Base-by-base conservation (phyloP, 1,284 basidiomycete species). In the Moesziomyces parantarcticus region DNA sequence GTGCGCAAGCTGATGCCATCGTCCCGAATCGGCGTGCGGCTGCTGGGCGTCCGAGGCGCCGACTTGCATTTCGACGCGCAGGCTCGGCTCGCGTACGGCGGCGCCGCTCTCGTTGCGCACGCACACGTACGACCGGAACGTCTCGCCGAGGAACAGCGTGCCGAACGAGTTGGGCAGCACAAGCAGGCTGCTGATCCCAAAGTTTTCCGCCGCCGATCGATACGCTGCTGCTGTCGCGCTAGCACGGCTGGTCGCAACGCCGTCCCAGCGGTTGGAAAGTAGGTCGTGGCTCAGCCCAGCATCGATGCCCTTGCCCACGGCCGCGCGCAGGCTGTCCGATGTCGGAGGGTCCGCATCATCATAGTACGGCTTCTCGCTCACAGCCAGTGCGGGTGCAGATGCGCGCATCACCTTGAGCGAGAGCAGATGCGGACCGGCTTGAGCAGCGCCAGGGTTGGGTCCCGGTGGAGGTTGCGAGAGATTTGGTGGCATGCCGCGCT, bases 31-130 rank as follows among this genome's bases (percentile, higher is more conserved):
- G 5, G 34, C 18, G 13, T 42, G 14, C 0, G 22, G 18, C 22
- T 39, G 21, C 6, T 53, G 26, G 3, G 54, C 18, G n/a, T 66
- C 66, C 1, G 54, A 44, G 2, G 54, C 42, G 1, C 72, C 72
- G 7, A 64, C 54, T 46, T 82, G 80, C 56, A 84, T 79, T 66
- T 84, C 83, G 21, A 83, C 72, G 3, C 61, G 62, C 20, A 84
- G 63, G 16, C 51, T 48, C 0, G 76, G 71, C 6, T 72, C 63
- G 16, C 66, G 58, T 0, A 82, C 73, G 1, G 58, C 50, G 6
- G 60, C 18, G 6, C 42, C 9, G 7, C 44, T 50, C 44, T 84
- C 82, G 53, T 84, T 84, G 18, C 78, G 75, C 13, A 82, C 76
- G 29, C 77, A 79, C 4, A 84, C 70, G 42, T 83, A 65, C 5